Evolutionary conservation across 305 asterid genomes (phyloP), one percentile per base, ranked within the genome.

Genomic region (Fraxinus angustifolia): DNA sequence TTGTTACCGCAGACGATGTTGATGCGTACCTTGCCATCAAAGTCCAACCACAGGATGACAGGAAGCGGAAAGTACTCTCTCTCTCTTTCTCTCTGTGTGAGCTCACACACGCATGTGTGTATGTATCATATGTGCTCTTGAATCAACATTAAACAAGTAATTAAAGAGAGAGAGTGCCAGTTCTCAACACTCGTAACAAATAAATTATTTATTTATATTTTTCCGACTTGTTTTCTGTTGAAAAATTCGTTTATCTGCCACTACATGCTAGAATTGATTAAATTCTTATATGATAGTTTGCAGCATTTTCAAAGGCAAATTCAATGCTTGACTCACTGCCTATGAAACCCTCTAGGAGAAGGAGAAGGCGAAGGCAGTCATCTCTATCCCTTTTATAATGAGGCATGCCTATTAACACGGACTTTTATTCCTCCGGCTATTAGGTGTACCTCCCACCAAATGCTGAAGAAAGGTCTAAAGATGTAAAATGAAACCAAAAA

Each of bases 1-100:
- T 96, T 86, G 91, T 96, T 83, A 90, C 97, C 75, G 98, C 99
- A 56, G 98, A 96, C 75, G 99, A 96, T 79, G 94, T 96, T 79
- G 93, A 93, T 82, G 91, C 97, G 2, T 91, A 84, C 89, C 96
- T 96, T 73, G 99, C 98, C 85, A 94, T 94, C 85, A 98, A 96
- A 92, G 99, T 94, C 81, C 99, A 94, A 86, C 99, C 99, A 45
- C 84, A 94, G 84, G 99, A 96, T 83, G 89, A 96, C 83, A 92
- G 96, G 89, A 96, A 94, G 83, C 94, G 99, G 80, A 96, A 96
- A 98, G 99, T 94, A 90, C 75, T 85, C 71, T 2, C 11, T 19
- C 3, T 23, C 70, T 58, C 28, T 62, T 16, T 8, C 6, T 2
- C 2, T 8, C 2, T 2, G 0, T 1, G n/a, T 1, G 23, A 0